Base-by-base conservation (phyloP, 306 rosid genomes). In the Styphnolobium japonicum region DNA sequence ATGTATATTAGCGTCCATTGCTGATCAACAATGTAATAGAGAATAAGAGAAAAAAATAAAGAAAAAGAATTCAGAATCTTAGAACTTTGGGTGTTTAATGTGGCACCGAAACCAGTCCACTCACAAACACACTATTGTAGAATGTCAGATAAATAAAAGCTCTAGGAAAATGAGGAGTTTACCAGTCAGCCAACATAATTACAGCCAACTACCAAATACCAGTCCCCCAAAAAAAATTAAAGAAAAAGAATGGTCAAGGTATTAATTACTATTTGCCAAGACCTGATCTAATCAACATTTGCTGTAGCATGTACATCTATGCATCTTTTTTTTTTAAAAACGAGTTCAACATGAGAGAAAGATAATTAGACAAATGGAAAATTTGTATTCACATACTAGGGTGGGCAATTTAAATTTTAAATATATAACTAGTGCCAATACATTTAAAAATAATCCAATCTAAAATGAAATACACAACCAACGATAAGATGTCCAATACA, bases 91-190 rank as follows among this genome's bases (percentile, higher is more conserved):
- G 46, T 10, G 12, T 58, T 56, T 21, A 33, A 55, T 19, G 34
- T 43, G 46, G 66, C 9, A 58, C 11, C 9, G 10, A 52, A 58
- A 53, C 40, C 23, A 64, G 71, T 46, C 64, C 57, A 64, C 22
- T 36, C 71, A 63, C 33, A 16, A 53, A 58, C 58, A 65, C 55
- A 65, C 46, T 42, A 43, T 64, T 3, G 15, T 23, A 56, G 7
- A 73, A 65, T 23, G 7, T 52, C 43, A 52, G 12, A 76, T 53
- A 45, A 23, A 19, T n/a, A 8, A 81, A 81, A 22, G 71, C 71
- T 65, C 68, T 52, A 42, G 22, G 15, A 3, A 72, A 40, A 49
- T 10, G 9, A 34, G 1, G 45, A 18, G n/a, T 27, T 31, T 11
- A 18, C 9, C 0, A 29, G 66, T 67, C 71, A 68, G 11, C 40